Evolutionary conservation across 2,329 filamentous ascomycete species (phyloP), one percentile per base, ranked within the genome.

Genomic region (Fusarium dlaminii): DNA sequence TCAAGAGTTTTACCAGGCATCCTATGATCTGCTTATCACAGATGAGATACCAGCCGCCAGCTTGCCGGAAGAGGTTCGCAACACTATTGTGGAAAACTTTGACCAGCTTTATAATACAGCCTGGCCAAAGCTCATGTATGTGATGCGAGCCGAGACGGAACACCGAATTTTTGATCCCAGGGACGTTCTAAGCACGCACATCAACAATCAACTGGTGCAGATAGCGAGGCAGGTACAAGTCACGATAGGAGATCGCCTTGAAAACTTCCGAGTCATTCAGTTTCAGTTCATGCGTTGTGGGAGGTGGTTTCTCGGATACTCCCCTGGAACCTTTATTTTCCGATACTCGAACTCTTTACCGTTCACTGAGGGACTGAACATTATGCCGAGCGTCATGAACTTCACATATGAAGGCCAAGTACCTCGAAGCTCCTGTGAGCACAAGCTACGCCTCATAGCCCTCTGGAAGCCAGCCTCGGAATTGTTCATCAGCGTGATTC

Each of bases 241-340:
- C 30, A 24, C 10, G n/a, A 36, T 52, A 8, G 30, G 30, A 24
- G 22, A 52, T 12, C 30, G 6, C 18, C 18, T 36, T 27, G 49
- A 52, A 20, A 24, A 2, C 20, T 22, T 54, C 34, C 51, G 51
- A 39, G 51, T 54, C 34, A 37, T 54, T 54, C 34, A 54, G 32
- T 54, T 39, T 22, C 4, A 10, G 5, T 36, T 37, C 34, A 54
- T 54, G 51, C 24, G n/a, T 17, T 22, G 24, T 39, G 51, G 51
- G 27, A 29, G 34, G 24, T 54, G 24, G 34, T 54, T 54, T 29
- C 34, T 54, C 22, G 52, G 52, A 56, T 56, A 56, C 52, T 42
- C 37, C 15, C 17, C 27, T 32, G 52, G 36, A 32, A 56, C 75
- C 27, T 80, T 76, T 40, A 77, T 82, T 56, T 80, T 82, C 48